Conservation (phyloP, 768 basidiomycete genomes). For the Lactarius pseudohatsudake region DNA sequence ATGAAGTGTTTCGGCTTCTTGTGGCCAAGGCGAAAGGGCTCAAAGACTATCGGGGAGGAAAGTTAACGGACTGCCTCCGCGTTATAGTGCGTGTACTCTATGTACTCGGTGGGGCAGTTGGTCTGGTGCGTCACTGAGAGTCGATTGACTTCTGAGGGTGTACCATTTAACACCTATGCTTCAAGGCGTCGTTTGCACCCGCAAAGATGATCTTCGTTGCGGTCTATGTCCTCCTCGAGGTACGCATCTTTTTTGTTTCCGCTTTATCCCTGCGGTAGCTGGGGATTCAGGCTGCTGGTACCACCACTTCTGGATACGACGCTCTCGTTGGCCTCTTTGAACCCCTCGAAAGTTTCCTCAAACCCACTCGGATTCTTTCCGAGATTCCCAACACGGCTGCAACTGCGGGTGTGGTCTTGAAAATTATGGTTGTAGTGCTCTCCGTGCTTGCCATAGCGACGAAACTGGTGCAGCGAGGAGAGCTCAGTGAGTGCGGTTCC, state of each 20-base stretch:
- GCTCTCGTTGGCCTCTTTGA: neutral
- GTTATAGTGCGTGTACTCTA: neutral
- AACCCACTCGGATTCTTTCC: neutral
- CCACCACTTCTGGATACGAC: neutral
- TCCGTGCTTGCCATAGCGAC: neutral
- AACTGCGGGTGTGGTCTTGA: neutral
- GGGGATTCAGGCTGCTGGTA: neutral
- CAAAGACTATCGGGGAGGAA: conserved; percentile 4
- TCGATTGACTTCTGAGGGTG: too few species aligned
- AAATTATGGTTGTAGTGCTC: neutral
- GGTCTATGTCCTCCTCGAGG: neutral
- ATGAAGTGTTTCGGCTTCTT: neutral
- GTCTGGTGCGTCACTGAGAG: neutral
- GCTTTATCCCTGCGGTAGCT: too few species aligned
- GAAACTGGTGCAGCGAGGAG: neutral
- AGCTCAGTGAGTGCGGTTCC: neutral
- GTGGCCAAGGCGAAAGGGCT: neutral
- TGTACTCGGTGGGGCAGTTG: neutral
- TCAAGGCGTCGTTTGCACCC: neutral
- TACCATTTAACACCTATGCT: too few species aligned
- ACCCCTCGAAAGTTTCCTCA: conserved; percentile 2
- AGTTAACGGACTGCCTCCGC: neutral
- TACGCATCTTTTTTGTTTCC: neutral
- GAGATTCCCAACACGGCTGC: neutral
- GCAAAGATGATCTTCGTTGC: neutral